Base-by-base conservation (phyloP, 768 basidiomycete species). In the Tulasnella sp. region DNA sequence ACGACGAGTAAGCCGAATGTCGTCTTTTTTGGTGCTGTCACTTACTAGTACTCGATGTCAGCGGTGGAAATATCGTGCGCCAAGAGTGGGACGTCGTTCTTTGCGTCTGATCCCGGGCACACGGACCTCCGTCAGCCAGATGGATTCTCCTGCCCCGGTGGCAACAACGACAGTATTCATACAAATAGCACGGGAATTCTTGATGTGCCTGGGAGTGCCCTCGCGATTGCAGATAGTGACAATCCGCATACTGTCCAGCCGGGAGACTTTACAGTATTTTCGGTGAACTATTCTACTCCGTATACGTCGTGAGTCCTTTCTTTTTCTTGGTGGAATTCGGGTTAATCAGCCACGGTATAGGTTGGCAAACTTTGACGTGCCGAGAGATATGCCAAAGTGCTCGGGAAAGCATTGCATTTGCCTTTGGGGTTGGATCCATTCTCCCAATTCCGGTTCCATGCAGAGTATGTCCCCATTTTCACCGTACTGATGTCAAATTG, bases 211-310 rank as follows among this genome's bases (percentile, higher is more conserved):
- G 82, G 83, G 9, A 85, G 83, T 64, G 78, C 76, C 0, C 70
- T 90, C 31, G 84, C 78, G 0, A 87, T 90, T 61, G 77, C 83
- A n/a, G 87, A 90, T 71, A 81, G 84, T 66, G 76, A 68, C 61
- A 72, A 86, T 62, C 77, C 73, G 1, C 69, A 66, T 0, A 62
- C 74, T 0, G 75, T 88, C 6, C 67, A 79, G 63, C 84, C 84
- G 0, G 76, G 74, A 41, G 83, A 86, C 68, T 82, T 87, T 63
- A 75, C 79, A 0, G 71, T 87, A 9, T 86, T 87, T 67, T 82
- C 79, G 57, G 76, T 85, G 11, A 86, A 86, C 64, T 81, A 83
- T 46, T 82, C 79, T 0, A 39, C 32, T 21, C 51, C 51, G 14
- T 53, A n/a, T n/a, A n/a, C n/a, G n/a, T n/a, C n/a, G n/a, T 53